phyloP scores from a whole-genome alignment of 257 asterid species.

The Haberlea rhodopensis region DNA sequence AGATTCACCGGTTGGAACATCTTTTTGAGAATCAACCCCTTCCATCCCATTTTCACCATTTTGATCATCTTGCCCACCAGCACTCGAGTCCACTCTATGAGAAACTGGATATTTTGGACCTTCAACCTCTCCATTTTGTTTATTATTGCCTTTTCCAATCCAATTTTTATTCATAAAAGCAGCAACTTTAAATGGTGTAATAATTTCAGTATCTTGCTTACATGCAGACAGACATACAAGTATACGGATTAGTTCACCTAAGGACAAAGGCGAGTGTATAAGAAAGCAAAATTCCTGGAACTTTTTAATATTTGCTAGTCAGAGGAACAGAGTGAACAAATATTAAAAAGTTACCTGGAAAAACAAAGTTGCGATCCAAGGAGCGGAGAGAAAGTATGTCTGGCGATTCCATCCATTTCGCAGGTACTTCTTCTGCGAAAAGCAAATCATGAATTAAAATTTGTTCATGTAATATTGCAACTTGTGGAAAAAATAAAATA shows the following conservation, averaged over 20 bases:
- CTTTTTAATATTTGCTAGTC: not conserved
- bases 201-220: constrained; percentile 56
- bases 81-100: constrained; percentile 15
- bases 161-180: constrained; percentile 53
- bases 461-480: constrained; percentile 10
- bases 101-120: constrained; percentile 28
- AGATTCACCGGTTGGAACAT: constrained; percentile 42
- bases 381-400: constrained; percentile 40
- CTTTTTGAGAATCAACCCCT: constrained; percentile 25
- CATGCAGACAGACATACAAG: constrained; percentile 51
- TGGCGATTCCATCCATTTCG: constrained; percentile 49
- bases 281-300: constrained; percentile 1
- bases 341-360: constrained; percentile 51
- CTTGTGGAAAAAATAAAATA: constrained; percentile 14
- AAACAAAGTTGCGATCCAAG: constrained; percentile 54
- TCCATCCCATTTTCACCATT: constrained; percentile 21
- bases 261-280: constrained; percentile 10
- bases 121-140: constrained; percentile 31
- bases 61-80: constrained; percentile 29
- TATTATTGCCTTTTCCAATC: constrained; percentile 29
- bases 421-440: constrained; percentile 48
- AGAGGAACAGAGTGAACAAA: not conserved
- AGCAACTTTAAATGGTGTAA: constrained; percentile 64
- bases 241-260: constrained; percentile 55
- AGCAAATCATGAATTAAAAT: constrained; percentile 20